Base-by-base conservation (phyloP, 2,329 filamentous ascomycete species). In the Harringtonia lauricola region DNA sequence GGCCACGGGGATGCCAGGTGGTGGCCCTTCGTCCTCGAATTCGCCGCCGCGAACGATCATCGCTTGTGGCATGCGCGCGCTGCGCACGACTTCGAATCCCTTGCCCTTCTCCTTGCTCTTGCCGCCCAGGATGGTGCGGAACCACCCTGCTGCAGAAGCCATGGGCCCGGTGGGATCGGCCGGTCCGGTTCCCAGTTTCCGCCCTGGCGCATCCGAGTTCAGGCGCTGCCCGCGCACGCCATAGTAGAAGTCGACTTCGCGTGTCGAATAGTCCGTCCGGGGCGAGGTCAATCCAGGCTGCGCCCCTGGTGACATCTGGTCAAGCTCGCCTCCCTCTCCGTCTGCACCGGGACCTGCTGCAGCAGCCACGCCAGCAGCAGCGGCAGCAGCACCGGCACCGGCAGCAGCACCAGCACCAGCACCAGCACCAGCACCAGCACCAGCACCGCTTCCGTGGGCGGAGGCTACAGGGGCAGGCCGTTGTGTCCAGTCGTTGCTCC, bases 231-330 rank as follows among this genome's bases (percentile, higher is more conserved):
- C 92, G 29, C 92, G 79, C 17, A 94, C 84, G 10, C 88, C 85
- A 55, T 98, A 96, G 63, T 96, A 96, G 55, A 95, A 95, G 60
- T 98, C 92, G 1, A 94, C 87, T 61, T 98, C 92, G 44, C 92
- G 82, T 1, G 90, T 92, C 2, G 89, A 83, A 57, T 96, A 96
- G 57, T 98, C 90, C 2, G 84, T 81, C 38, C 79, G 72, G 19
- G 77, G 80, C 2, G 70, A 65, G 30, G 74, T 60, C 45, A 64
- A 59, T 26, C 61, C 48, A 36, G 62, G 52, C 48, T 61, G 49
- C 36, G 59, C 52, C 43, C 61, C 62, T n/a, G n/a, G n/a, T n/a
- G n/a, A n/a, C n/a, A n/a, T n/a, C n/a, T n/a, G n/a, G 3, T 58
- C 55, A 9, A 35, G 6, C 8, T 64, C 70, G 19, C 64, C 51